These are phyloP conservation scores for Rubroshorea leprosula DNA, from an alignment of 345 rosid species.

Conservation along the genomic window DNA sequence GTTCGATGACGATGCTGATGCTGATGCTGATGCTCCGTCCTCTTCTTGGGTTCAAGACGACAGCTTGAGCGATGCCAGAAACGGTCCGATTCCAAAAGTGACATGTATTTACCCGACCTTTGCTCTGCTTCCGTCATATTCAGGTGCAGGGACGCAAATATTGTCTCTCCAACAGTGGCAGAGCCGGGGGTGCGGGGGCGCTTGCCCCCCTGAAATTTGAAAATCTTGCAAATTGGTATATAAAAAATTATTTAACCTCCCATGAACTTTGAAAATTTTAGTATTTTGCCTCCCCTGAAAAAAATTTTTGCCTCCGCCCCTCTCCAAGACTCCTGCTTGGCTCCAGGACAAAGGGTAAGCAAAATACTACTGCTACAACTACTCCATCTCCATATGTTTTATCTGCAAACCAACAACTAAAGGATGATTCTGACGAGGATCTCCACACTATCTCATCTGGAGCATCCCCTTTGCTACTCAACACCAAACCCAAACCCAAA, in stretches of 20 bases:
- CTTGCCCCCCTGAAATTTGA: too few relatives aligned
- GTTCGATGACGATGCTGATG: too few relatives aligned
- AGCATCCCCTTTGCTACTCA: constrained; percentile 62
- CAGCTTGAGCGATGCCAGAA: constrained; percentile 74
- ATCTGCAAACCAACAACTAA: constrained; percentile 44
- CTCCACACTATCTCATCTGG: constrained; percentile 43
- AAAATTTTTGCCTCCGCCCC: too few relatives aligned
- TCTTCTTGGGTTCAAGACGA: too few relatives aligned
- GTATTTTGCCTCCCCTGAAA: too few relatives aligned
- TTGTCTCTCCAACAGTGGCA: constrained; percentile 37
- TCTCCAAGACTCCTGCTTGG: too few relatives aligned
- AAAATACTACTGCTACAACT: constrained; percentile 25
- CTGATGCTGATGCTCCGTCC: too few relatives aligned
- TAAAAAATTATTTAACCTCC: too few relatives aligned
- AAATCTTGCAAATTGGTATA: too few relatives aligned
- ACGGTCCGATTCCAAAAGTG: constrained; percentile 51
- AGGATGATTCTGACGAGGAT: too few relatives aligned
- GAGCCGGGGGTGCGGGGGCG: too few relatives aligned
- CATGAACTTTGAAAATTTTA: too few relatives aligned
- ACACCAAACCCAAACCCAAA: constrained; percentile 50
- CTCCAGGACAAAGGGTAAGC: constrained; percentile 54
- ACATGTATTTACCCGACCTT: constrained; percentile 32
- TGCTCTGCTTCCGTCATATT: constrained; percentile 42
- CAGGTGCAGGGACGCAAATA: constrained; percentile 58
- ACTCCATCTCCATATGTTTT: constrained; percentile 42